Base-by-base conservation (phyloP, 2,329 filamentous ascomycete genomes). In the Amesomyces nigricolor region DNA sequence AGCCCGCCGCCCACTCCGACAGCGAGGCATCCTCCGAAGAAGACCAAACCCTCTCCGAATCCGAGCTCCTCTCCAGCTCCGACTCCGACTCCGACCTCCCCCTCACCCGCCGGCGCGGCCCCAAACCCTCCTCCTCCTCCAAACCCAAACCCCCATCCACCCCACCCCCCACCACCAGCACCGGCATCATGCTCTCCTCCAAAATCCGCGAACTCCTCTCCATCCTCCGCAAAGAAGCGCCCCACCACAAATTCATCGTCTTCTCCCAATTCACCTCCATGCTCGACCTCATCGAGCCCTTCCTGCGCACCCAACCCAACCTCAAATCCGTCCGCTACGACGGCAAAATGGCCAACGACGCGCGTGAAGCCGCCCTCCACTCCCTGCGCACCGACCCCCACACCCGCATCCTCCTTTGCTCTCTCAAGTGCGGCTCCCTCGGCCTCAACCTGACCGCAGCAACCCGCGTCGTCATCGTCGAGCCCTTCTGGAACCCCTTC, bases 401-500 rank as follows among this genome's bases (percentile, higher is more conserved):
- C 32, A 94, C 88, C 13, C 82, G 94, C 5, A 84, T 99, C 4
- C 75, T 99, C 46, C 84, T 99, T 14, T 99, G 94, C 72, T 95
- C 89, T 72, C 78, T 99, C 61, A 94, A 95, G 65, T 97, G 94
- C 66, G 94, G 94, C 61, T 91, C 89, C 48, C 73, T 99, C 45
- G 94, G 94, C 2, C 82, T 99, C 29, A 99, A 99, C 70, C 77
- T 99, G 51, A 99, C 94, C 6, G 94, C 91, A 0, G 94, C 94
- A 9, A 94, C 88, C 59, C 82, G 94, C 16, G 94, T 99, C 3
- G 85, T 99, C 51, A 95, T 99, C 63, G 78, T 99, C 43, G 94
- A 99, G 71, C 94, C 94, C 0, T 99, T 99, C 72, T 99, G 94
- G 94, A 99, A 99, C 70, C 94, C 91, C 29, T 99, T 99, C 67